Evolutionary conservation across 2,329 filamentous ascomycete genomes (phyloP), one percentile per base, ranked within the genome.

Genomic region (Aspergillus chevalieri): DNA sequence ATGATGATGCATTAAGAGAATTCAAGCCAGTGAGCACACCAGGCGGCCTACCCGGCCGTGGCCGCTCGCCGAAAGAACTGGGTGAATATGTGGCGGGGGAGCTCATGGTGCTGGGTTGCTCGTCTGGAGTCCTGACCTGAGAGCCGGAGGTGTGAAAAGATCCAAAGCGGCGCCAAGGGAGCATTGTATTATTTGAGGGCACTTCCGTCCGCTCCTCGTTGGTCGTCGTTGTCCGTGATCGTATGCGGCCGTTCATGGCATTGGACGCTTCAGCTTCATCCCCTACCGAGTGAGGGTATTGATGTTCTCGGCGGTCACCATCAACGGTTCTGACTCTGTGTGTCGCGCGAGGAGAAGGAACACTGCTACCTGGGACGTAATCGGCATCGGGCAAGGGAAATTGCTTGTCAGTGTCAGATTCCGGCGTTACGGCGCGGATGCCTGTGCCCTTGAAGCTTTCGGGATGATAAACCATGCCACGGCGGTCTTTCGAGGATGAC

Each of bases 11-110:
- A 19, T 41, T 17, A 21, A 21, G 15, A 9, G 38, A 41, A 21
- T 41, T 41, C 15, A 21, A 12, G 17, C 17, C 17, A 19, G 17
- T 41, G 38, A 41, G 15, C 55, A 47, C 58, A 63, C 38, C 57
- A 61, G 21, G 59, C 54, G 9, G 61, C 56, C 42, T 62, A 51
- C 22, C 60, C 58, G n/a, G 62, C 54, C 21, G 59, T 43, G 62
- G 59, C 46, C 64, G 59, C 46, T 64, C 72, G 48, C 63, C 62
- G 43, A 64, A 51, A 41, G 67, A 67, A 19, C 64, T 66, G 33
- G 71, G 67, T 17, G 71, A 68, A 46, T 73, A 70, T 34, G 76
- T 73, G 10, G 74, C 76, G 15, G 74, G 74, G 51, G 70, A 76
- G 2, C 74, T 74, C 51, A 77, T 76, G 15, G 74, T 76, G 28